Base-by-base conservation (phyloP, 495 filamentous ascomycete species). In the Aspergillus mulundensis region DNA sequence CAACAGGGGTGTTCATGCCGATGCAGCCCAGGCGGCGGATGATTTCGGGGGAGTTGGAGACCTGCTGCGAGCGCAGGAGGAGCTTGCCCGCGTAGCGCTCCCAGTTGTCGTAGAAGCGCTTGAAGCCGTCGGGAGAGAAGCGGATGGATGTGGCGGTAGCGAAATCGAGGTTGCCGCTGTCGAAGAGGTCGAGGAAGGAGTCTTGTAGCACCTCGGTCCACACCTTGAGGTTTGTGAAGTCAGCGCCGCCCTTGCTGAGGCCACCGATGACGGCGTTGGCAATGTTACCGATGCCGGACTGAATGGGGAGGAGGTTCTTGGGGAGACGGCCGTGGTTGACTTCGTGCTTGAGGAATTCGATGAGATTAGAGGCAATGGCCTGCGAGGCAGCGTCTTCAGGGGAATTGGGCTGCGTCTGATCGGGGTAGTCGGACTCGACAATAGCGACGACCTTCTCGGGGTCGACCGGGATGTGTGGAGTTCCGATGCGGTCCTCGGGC, bases 121-220 rank as follows among this genome's bases (percentile, higher is more conserved):
- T 84, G 80, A 96, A 96, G 48, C 91, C 91, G 28, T 91, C 87
- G 0, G 91, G 91, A 0, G 89, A 94, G 79, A 96, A 94, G 60
- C 91, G 89, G 65, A 96, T 89, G 10, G 88, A 91, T 16, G 91
- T 96, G 19, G 91, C 89, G 0, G 91, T 96, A 16, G 91, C 91
- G 64, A 95, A 96, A 76, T 94, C 90, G 32, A 96, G 82, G 64
- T 89, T 84, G 40, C 90, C 91, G 61, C 84, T 87, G 77, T 96
- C 91, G 80, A 96, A 95, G 32, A 96, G 86, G 66, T 96, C 91
- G 12, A 96, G 80, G 87, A 96, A 96, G 43, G 87, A 88, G 67
- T 96, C 91, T 71, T 96, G 91, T 57, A 96, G 84, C 34, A 96
- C 91, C 68, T 96, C 91, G 48, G 91, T 96, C 91, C 91, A 96